Evolutionary conservation across 2,329 filamentous ascomycete species (phyloP).

Genomic region (Epichloe bromicola): DNA sequence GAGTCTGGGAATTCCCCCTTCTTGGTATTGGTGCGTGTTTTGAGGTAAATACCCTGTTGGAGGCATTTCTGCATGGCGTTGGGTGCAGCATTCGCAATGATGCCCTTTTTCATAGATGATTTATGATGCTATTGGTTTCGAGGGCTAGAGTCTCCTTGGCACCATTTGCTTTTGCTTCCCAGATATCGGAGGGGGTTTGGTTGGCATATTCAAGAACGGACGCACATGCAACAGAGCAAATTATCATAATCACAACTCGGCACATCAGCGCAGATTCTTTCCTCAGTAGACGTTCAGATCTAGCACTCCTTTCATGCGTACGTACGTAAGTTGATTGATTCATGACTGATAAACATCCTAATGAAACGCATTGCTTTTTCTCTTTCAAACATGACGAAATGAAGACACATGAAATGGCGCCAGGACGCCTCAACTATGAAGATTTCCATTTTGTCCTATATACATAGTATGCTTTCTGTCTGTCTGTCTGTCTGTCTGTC

Average conservation of each 20-base stretch:
- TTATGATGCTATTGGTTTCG: neutral
- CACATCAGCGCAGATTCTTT: too few species aligned
- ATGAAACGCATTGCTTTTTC: neutral
- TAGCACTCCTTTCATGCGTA: neutral
- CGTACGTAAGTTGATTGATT: neutral
- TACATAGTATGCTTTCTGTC: neutral
- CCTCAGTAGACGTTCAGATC: too few species aligned
- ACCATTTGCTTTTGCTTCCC: too few species aligned
- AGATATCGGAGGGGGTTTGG: too few species aligned
- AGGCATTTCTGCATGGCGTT: conserved; percentile 9
- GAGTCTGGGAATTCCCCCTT: neutral
- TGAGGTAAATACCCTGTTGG: neutral
- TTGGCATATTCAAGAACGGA: neutral
- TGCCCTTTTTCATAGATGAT: neutral
- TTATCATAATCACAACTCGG: too few species aligned
- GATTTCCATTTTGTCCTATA: neutral
- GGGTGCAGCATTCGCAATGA: neutral
- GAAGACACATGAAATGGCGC: neutral
- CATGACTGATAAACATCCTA: too few species aligned
- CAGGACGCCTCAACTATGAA: neutral
- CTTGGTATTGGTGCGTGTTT: neutral
- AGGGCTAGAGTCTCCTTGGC: neutral
- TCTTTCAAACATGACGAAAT: neutral
- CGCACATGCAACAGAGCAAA: neutral
- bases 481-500: too few species aligned